Conservation (phyloP, 495 filamentous ascomycete species). For the Lepidopterella palustris region DNA sequence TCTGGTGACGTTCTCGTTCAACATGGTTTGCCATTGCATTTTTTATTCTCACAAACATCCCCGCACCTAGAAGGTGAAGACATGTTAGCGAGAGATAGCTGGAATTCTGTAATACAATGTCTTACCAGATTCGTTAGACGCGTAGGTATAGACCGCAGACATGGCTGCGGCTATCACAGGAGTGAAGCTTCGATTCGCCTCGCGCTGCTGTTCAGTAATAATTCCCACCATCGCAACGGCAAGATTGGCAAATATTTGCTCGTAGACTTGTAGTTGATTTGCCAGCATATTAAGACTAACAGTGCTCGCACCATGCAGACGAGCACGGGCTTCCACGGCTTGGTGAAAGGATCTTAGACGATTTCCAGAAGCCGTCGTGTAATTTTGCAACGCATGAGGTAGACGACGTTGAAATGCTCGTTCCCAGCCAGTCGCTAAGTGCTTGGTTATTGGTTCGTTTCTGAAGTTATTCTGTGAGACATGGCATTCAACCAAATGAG, state of each 20-base stretch:
- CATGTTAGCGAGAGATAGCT: not conserved
- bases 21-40: slow-evolving; percentile 48
- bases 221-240: slow-evolving; percentile 27
- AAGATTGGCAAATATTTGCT: slow-evolving; percentile 36
- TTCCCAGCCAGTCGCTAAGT: slow-evolving; percentile 52
- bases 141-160: slow-evolving; percentile 44
- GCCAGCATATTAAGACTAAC: slow-evolving; percentile 39
- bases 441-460: slow-evolving; percentile 48
- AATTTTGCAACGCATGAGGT: slow-evolving; percentile 36
- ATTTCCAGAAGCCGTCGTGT: slow-evolving; percentile 19
- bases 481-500: not conserved
- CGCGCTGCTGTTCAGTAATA: slow-evolving; percentile 46
- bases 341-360: slow-evolving; percentile 40
- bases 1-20: slow-evolving; percentile 33
- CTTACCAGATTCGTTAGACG: slow-evolving; percentile 42
- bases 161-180: slow-evolving; percentile 47
- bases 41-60: slow-evolving; percentile 52
- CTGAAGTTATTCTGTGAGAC: slow-evolving; percentile 4
- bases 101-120: not conserved
- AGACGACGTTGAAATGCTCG: slow-evolving; percentile 45
- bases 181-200: slow-evolving; percentile 51
- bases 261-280: slow-evolving; percentile 44
- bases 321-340: slow-evolving; percentile 38
- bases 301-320: slow-evolving; percentile 33
- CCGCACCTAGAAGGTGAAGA: slow-evolving; percentile 34